Evolutionary conservation across 305 asterid species (phyloP).

Genomic region (Fraxinus ornus): DNA sequence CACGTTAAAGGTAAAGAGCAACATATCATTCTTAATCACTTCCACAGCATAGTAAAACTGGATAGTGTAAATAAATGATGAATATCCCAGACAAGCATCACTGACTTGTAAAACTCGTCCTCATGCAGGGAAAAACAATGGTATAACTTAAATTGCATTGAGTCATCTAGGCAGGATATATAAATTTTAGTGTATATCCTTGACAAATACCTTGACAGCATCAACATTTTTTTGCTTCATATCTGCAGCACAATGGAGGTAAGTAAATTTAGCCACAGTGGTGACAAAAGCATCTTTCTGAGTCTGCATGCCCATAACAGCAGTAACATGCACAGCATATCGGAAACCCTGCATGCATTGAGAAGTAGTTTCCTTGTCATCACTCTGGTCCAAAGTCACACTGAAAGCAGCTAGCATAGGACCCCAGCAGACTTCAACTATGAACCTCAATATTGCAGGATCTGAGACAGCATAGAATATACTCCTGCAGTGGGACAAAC

Average conservation of each 20-base stretch:
- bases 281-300: conserved; percentile 99
- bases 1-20: neutral
- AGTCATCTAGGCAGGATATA: neutral
- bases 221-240: conserved; percentile 98
- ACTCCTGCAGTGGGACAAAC: conserved; percentile 50
- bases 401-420: conserved; percentile 99
- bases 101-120: conserved; percentile 19
- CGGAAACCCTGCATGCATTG: conserved; percentile 94
- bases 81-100: conserved; percentile 15
- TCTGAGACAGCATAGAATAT: conserved; percentile 78
- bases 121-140: conserved; percentile 14
- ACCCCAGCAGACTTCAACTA: conserved; percentile 99
- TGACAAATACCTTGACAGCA: conserved; percentile 77
- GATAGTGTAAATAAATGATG: conserved; percentile 4
- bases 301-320: conserved; percentile 93
- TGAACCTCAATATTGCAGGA: conserved; percentile 88
- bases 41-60: neutral
- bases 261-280: conserved; percentile 95
- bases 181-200: neutral
- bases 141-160: neutral
- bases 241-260: conserved; percentile 98
- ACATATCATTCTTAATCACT: neutral
- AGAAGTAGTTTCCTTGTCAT: conserved; percentile 85
- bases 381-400: conserved; percentile 95
- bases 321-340: conserved; percentile 93